Conservation (phyloP, 352 stramenopile species). For the Phytopythium delawarense region DNA sequence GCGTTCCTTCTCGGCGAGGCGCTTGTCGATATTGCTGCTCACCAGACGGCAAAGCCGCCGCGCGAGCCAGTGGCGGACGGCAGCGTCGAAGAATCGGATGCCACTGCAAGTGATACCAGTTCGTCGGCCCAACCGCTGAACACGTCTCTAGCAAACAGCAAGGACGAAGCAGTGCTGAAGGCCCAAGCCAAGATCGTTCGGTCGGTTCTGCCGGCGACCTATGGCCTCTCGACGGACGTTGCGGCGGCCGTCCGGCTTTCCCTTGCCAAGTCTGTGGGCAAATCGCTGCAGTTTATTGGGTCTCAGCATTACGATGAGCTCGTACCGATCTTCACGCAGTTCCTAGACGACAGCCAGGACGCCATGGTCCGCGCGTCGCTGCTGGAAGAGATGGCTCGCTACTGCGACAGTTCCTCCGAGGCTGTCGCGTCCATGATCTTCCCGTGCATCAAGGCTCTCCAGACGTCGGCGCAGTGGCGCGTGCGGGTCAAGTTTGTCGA, state of each 20-base stretch:
- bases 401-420: slow-evolving; percentile 66
- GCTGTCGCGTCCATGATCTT: slow-evolving; percentile 68
- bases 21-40: slow-evolving; percentile 43
- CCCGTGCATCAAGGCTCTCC: slow-evolving; percentile 59
- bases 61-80: not conserved
- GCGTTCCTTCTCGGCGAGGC: slow-evolving; percentile 61
- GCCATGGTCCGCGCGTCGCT: slow-evolving; percentile 71
- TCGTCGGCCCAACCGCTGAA: not conserved
- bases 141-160: slow-evolving; percentile 10
- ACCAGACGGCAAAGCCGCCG: slow-evolving; percentile 11
- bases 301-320: slow-evolving; percentile 74
- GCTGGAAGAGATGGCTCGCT: slow-evolving; percentile 76
- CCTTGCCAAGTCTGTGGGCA: slow-evolving; percentile 71
- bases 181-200: slow-evolving; percentile 78
- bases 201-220: slow-evolving; percentile 75
- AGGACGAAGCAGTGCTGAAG: slow-evolving; percentile 39
- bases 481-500: slow-evolving; percentile 85
- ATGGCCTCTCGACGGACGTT: slow-evolving; percentile 69
- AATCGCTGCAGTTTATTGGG: slow-evolving; percentile 64
- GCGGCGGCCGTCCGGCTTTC: slow-evolving; percentile 72
- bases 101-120: not conserved
- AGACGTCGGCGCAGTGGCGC: slow-evolving; percentile 70
- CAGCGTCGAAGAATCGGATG: not conserved
- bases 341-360: slow-evolving; percentile 79
- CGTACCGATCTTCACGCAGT: slow-evolving; percentile 79